Percentiles rank a stretch among this genome's conserved stretches.
Evolutionary conservation across 2,329 filamentous ascomycete genomes (phyloP).

Genomic region (Botrytis pseudocinerea): DNA sequence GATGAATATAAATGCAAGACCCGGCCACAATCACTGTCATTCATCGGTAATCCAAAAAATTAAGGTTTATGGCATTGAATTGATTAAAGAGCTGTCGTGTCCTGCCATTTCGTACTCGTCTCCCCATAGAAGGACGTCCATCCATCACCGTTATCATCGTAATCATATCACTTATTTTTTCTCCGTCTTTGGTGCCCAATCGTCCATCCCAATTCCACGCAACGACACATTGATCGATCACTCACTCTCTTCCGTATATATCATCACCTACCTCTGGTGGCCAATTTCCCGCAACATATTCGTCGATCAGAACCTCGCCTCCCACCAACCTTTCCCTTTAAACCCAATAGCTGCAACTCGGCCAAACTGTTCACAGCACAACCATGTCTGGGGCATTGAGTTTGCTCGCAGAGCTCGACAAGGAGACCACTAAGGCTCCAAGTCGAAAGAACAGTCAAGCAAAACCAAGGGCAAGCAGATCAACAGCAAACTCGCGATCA

Average conservation of each 20-base stretch:
- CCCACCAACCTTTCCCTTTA: neutral
- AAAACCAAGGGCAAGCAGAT: constrained; percentile 13
- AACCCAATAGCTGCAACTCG: neutral
- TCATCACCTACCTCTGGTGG: neutral
- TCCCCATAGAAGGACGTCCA: neutral
- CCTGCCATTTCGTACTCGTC: constrained; percentile 4
- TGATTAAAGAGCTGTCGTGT: constrained; percentile 8
- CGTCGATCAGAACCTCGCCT: neutral
- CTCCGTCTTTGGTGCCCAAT: constrained; percentile 13
- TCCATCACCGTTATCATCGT: neutral
- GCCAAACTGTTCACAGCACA: neutral
- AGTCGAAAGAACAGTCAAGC: constrained; percentile 18
- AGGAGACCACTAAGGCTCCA: constrained; percentile 15
- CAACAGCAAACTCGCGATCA: constrained; percentile 19
- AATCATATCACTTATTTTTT: constrained; percentile 11
- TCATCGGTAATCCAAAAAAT: constrained; percentile 5
- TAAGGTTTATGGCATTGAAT: constrained; percentile 1
- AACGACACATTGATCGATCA: neutral
- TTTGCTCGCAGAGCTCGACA: constrained; percentile 19
- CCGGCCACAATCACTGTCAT: neutral
- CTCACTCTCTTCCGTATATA: neutral
- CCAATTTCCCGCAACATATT: neutral
- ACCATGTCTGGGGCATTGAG: constrained; percentile 16
- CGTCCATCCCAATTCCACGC: neutral
- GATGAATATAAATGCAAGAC: constrained; percentile 3